Evolutionary conservation across 805 yeast genomes (phyloP).

Genomic region (Monosporozyma siamensis): DNA sequence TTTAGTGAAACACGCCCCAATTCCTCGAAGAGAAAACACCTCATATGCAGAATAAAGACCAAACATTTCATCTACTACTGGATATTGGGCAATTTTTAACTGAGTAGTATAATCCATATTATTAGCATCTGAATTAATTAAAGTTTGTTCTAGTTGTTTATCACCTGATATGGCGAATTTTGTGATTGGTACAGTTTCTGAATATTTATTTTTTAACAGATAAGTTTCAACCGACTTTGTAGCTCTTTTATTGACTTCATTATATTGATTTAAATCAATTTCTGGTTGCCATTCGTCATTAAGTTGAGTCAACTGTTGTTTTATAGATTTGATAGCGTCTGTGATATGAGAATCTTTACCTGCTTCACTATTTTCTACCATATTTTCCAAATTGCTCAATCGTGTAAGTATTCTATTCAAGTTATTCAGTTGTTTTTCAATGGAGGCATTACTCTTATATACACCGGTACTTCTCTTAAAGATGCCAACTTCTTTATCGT

Average conservation of each 20-base stretch:
- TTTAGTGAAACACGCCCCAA: conserved; percentile 20
- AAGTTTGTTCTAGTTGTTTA: conserved; percentile 2
- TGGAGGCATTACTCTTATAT: background rate
- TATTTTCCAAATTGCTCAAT: background rate
- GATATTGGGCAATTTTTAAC: conserved; percentile 1
- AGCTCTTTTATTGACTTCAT: conserved; percentile 1
- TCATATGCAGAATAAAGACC: conserved; percentile 27
- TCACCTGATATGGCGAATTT: conserved; percentile 11
- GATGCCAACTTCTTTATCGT: background rate
- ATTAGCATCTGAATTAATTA: background rate
- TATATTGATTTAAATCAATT: conserved; percentile 7
- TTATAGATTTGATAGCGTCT: conserved; percentile 12
- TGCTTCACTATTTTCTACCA: background rate
- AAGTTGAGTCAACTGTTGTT: conserved; percentile 12
- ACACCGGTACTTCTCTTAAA: conserved; percentile 1
- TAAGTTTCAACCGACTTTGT: conserved; percentile 22
- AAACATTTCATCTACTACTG: conserved; percentile 21
- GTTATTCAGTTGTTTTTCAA: conserved; percentile 2
- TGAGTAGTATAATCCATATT: background rate
- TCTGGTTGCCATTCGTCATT: conserved; percentile 17
- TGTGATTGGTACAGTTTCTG: conserved; percentile 18
- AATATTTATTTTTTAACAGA: conserved; percentile 22
- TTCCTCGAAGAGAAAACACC: conserved; percentile 24
- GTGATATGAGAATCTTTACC: conserved; percentile 1
- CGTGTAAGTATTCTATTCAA: background rate